phyloP scores from a whole-genome alignment of 75 land plant species.

The Selaginella tamariscina region DNA sequence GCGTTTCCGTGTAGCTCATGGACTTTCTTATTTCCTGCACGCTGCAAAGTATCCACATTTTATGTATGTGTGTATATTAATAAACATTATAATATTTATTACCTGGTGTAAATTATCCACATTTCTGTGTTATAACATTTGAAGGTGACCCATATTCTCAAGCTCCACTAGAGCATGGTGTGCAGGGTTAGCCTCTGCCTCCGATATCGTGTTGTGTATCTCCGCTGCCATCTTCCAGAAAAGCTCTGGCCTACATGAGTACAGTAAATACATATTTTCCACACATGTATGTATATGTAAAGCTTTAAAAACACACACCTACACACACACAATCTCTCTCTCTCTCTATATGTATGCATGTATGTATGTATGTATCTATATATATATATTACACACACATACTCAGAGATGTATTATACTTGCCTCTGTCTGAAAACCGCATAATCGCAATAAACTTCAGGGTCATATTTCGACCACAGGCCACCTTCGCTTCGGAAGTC shows the following conservation, averaged over 20 bases:
- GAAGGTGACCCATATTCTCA: conserved; percentile 16
- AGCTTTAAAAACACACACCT: too few species aligned
- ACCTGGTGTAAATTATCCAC: conserved; percentile 33
- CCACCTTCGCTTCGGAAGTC: conserved; percentile 30
- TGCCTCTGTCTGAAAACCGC: conserved; percentile 14
- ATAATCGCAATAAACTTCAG: conserved; percentile 22
- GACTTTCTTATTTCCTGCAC: conserved; percentile 18
- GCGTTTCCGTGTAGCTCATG: conserved; percentile 29
- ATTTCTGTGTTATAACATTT: conserved; percentile 28
- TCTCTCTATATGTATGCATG: too few species aligned
- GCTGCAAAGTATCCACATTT: conserved; percentile 8
- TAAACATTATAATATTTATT: neutral
- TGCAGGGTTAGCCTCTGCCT: conserved; percentile 26
- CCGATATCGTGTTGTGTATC: conserved; percentile 20
- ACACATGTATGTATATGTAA: too few species aligned
- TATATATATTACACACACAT: too few species aligned
- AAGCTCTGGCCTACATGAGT: conserved; percentile 22
- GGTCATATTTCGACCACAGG: conserved; percentile 28
- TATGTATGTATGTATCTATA: too few species aligned
- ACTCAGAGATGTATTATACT: too few species aligned
- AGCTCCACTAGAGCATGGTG: conserved; percentile 26
- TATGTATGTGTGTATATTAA: neutral
- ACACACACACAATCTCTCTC: too few species aligned
- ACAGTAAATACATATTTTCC: neutral
- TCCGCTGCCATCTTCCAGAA: conserved; percentile 33